phyloP scores from a whole-genome alignment of 2,329 filamentous ascomycete species.

The Domatiomyces globalis region DNA sequence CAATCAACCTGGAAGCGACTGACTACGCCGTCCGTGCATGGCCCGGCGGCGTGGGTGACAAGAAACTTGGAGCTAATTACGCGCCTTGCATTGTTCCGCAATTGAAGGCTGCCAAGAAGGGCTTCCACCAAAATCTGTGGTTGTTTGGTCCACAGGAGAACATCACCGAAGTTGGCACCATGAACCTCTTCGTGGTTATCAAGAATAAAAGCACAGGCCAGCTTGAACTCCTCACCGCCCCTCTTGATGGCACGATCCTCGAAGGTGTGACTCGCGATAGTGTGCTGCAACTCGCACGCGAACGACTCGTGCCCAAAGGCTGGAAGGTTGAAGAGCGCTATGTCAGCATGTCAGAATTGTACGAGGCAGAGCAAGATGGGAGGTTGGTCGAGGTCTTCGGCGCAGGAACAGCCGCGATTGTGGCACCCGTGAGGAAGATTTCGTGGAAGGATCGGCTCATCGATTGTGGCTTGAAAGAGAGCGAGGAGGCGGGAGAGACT shows the following conservation, averaged over 20 bases:
- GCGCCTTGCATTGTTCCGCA: slow-evolving; percentile 98
- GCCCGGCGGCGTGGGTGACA: slow-evolving; percentile 94
- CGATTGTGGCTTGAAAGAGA: slow-evolving; percentile 65
- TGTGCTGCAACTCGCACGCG: slow-evolving; percentile 69
- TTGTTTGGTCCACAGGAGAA: slow-evolving; percentile 91
- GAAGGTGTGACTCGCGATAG: slow-evolving; percentile 91
- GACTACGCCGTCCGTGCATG: slow-evolving; percentile 94
- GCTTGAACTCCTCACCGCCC: slow-evolving; percentile 88
- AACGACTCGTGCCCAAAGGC: slow-evolving; percentile 68
- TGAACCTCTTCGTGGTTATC: slow-evolving; percentile 91
- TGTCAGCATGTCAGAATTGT: slow-evolving; percentile 77
- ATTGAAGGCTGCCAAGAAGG: slow-evolving; percentile 74
- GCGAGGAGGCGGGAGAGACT: slow-evolving; percentile 77
- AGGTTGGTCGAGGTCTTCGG: slow-evolving; percentile 87
- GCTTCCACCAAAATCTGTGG: slow-evolving; percentile 98
- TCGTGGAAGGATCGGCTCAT: slow-evolving; percentile 73
- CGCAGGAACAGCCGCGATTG: slow-evolving; percentile 82
- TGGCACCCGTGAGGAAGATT: slow-evolving; percentile 78
- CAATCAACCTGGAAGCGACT: slow-evolving; percentile 84
- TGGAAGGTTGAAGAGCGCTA: slow-evolving; percentile 84
- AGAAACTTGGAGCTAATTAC: slow-evolving; percentile 98
- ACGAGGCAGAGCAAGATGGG: slow-evolving; percentile 68
- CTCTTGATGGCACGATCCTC: slow-evolving; percentile 89
- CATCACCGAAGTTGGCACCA: slow-evolving; percentile 93
- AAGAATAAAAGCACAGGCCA: slow-evolving; percentile 75